Conservation (phyloP, 2,329 filamentous ascomycete species). For the Fusarium pseudoanthophilum region DNA sequence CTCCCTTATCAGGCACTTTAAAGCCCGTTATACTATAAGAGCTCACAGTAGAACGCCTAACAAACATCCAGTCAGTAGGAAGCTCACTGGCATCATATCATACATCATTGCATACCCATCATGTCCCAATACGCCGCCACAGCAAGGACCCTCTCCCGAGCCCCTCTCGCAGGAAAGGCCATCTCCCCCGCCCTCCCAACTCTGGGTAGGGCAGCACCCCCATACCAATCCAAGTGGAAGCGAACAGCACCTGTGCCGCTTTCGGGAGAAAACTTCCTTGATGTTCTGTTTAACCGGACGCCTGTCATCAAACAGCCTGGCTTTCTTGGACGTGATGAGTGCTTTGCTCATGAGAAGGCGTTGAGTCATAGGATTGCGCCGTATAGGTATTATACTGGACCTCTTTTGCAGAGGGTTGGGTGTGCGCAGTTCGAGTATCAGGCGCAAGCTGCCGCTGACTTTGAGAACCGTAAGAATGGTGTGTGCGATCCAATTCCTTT, state of each 20-base stretch:
- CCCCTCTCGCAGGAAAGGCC: background rate
- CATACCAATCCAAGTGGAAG: background rate
- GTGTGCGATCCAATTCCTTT: fast-evolving
- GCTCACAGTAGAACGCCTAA: background rate
- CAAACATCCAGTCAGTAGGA: background rate
- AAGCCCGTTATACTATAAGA: background rate
- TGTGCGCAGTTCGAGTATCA: constrained; percentile 4
- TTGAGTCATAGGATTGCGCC: background rate
- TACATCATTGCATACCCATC: background rate
- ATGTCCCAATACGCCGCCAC: background rate
- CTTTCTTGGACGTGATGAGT: background rate
- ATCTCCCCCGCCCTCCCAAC: background rate
- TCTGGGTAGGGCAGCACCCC: background rate
- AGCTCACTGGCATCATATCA: background rate
- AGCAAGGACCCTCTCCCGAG: background rate
- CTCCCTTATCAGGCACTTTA: background rate
- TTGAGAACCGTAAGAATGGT: constrained; percentile 2
- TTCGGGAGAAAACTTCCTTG: background rate
- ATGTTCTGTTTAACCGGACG: background rate
- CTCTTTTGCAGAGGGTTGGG: background rate
- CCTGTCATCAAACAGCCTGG: background rate
- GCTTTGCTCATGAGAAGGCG: background rate
- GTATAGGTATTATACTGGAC: constrained; percentile 1
- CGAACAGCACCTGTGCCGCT: background rate
- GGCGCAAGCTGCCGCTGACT: background rate